Evolutionary conservation across 495 filamentous ascomycete species (phyloP).

Genomic region (Trichoderma erinaceum): DNA sequence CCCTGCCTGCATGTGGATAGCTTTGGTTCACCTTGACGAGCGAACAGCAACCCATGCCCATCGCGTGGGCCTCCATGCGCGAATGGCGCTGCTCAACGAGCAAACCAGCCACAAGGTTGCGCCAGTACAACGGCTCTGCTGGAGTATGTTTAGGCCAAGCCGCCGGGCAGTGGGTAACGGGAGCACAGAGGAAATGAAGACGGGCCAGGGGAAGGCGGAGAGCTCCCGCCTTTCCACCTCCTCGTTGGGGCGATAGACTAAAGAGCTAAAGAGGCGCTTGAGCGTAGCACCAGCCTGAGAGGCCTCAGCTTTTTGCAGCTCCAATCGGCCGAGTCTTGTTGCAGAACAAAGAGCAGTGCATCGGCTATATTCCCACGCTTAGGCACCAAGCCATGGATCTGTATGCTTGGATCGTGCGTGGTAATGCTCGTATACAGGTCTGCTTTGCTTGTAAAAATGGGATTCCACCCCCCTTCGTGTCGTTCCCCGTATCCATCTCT

Average conservation of each 20-base stretch:
- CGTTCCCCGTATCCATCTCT: not conserved
- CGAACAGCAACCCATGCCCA: not conserved
- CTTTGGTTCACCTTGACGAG: not conserved
- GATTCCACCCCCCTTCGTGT: not conserved
- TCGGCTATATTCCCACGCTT: not conserved
- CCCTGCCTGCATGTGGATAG: not conserved
- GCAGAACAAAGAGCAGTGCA: not conserved
- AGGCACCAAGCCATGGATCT: not conserved
- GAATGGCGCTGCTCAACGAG: not conserved
- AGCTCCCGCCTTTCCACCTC: not conserved
- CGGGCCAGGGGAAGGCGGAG: not conserved
- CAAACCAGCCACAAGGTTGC: conserved; percentile 4
- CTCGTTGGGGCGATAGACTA: not conserved
- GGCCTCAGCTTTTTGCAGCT: not conserved
- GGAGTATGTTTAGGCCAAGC: not conserved
- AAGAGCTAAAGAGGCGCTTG: not conserved
- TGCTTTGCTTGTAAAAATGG: not conserved
- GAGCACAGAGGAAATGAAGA: conserved; percentile 6
- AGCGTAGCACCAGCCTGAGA: not conserved
- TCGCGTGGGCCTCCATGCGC: not conserved
- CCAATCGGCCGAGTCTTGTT: not conserved
- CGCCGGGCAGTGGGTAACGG: conserved; percentile 3
- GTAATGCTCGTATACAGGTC: not conserved
- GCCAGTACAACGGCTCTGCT: conserved; percentile 3
- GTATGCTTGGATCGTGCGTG: not conserved